These are phyloP conservation scores for Dipodascus geniculatus DNA, from an alignment of 805 yeast species.

Conservation along the genomic window DNA sequence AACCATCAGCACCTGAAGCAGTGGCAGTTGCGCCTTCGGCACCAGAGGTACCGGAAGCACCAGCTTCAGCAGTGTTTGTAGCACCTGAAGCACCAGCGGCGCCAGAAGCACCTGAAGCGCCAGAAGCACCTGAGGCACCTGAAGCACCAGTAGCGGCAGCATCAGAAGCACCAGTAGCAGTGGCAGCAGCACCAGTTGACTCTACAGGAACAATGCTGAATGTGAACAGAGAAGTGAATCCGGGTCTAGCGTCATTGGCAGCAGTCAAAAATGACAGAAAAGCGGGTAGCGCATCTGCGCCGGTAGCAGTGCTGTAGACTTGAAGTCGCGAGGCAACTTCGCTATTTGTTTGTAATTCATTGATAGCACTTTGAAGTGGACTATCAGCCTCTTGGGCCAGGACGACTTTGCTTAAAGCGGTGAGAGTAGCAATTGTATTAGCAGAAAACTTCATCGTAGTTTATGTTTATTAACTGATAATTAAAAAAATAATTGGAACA, in stretches of 20 bases:
- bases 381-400: not conserved
- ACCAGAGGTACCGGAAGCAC: constrained; percentile 4
- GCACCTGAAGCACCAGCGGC: constrained; percentile 5
- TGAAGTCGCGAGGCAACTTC: constrained; percentile 4
- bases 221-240: constrained; percentile 3
- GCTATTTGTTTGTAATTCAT: constrained; percentile 8
- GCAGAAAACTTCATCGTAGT: not conserved
- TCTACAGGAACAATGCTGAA: constrained; percentile 4
- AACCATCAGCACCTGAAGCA: constrained; percentile 2
- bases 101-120: constrained; percentile 4
- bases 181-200: constrained; percentile 3
- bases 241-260: constrained; percentile 12
- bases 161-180: constrained; percentile 1
- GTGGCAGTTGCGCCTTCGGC: not conserved
- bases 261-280: constrained; percentile 10
- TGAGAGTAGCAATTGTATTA: not conserved
- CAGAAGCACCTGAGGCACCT: not conserved
- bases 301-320: constrained; percentile 13
- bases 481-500: no score
- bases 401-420: not conserved
- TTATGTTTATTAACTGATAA: not conserved
- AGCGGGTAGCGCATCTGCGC: constrained; percentile 6
- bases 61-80: not conserved
- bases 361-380: constrained; percentile 2
- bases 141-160: not conserved